A percentile compares a stretch with the other conserved stretches of the same genome.
Conservation (phyloP, 345 rosid genomes). For the Corymbia maculata region DNA sequence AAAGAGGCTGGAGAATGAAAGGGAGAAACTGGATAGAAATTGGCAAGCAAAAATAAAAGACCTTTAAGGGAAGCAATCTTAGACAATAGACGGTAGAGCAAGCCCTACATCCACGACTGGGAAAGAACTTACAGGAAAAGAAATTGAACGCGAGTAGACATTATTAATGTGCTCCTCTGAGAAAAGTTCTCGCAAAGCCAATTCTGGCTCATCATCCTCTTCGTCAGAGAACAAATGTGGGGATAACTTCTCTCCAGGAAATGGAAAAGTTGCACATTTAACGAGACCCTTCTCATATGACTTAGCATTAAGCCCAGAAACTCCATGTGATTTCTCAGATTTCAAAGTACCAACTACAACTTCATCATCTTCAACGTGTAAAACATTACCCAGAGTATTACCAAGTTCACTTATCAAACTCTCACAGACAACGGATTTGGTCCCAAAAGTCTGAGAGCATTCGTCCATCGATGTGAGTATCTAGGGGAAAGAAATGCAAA, state of each 20-base stretch:
- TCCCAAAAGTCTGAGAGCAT: neutral
- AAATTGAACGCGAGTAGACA: neutral
- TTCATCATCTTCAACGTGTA: conserved; percentile 10
- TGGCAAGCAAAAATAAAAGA: neutral
- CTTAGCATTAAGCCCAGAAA: conserved; percentile 11
- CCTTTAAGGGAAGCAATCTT: neutral
- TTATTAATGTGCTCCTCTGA: conserved; percentile 9
- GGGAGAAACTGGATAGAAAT: neutral
- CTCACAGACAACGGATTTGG: neutral
- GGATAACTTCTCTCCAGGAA: neutral
- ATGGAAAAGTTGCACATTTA: conserved; percentile 16
- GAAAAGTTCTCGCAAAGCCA: conserved; percentile 20
- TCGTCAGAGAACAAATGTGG: conserved; percentile 12
- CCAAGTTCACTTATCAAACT: conserved; percentile 24
- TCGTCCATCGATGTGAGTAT: conserved; percentile 27
- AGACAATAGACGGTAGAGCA: neutral
- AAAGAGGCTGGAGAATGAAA: neutral
- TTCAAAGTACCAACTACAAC: conserved; percentile 13
- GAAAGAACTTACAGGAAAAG: neutral
- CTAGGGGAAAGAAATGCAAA: neutral
- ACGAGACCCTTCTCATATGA: conserved; percentile 6
- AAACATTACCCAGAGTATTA: conserved; percentile 3
- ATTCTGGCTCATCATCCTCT: conserved; percentile 22
- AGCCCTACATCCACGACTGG: neutral
- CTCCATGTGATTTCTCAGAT: conserved; percentile 21